Conservation (phyloP, 306 rosid species). For the Cucurbita maxima region DNA sequence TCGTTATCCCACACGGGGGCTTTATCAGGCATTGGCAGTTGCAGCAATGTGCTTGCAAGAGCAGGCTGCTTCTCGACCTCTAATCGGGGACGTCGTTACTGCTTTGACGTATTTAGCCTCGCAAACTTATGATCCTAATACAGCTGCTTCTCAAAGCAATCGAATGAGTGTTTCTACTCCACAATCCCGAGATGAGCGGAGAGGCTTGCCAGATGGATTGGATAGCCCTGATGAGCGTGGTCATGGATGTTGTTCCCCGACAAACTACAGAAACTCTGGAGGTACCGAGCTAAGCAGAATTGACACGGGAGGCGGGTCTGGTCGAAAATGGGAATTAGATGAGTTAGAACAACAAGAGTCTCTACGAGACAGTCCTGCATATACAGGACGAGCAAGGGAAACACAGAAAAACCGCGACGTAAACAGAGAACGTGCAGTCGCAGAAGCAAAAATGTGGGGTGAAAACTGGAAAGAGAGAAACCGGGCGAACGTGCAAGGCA, state of each 20-base stretch:
- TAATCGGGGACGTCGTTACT: conserved; percentile 63
- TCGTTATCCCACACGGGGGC: conserved; percentile 49
- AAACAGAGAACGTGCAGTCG: conserved; percentile 88
- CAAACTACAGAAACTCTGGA: conserved; percentile 41
- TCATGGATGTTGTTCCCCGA: conserved; percentile 59
- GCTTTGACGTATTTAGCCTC: conserved; percentile 73
- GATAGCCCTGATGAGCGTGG: conserved; percentile 67
- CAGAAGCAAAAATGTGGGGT: conserved; percentile 93
- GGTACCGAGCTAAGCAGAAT: conserved; percentile 35
- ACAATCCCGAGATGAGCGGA: conserved; percentile 51
- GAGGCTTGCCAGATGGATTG: conserved; percentile 47
- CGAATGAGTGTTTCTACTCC: conserved; percentile 79
- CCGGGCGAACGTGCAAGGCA: conserved; percentile 58
- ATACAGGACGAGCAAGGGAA: conserved; percentile 68
- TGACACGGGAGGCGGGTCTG: conserved; percentile 68
- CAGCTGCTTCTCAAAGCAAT: conserved; percentile 31
- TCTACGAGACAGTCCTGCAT: conserved; percentile 67
- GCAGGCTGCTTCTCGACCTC: conserved; percentile 62
- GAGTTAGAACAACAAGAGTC: conserved; percentile 58
- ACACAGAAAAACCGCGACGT: conserved; percentile 77
- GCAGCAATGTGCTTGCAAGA: conserved; percentile 87
- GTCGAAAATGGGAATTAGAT: conserved; percentile 70
- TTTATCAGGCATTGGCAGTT: conserved; percentile 65
- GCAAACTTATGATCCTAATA: conserved; percentile 68
- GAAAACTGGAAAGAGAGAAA: conserved; percentile 96